Evolutionary conservation across 2,329 filamentous ascomycete species (phyloP).

Genomic region (Bipolaris bicolor): DNA sequence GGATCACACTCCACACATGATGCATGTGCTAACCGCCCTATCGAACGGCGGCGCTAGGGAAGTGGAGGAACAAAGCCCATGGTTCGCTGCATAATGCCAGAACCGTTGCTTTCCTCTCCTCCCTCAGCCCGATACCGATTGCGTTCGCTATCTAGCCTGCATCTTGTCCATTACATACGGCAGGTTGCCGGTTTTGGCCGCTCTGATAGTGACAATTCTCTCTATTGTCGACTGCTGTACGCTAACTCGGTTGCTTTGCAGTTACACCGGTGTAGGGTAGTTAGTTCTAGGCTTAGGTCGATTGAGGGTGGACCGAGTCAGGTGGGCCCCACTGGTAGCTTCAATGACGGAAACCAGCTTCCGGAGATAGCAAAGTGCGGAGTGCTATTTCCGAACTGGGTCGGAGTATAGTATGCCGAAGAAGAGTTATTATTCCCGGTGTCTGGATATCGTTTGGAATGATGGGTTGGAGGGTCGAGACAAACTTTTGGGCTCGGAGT

Average conservation of each 20-base stretch:
- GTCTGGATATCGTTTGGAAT: not conserved
- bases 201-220: not conserved
- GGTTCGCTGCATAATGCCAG: too few species aligned
- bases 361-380: slow-evolving; percentile 6
- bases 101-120: too few species aligned
- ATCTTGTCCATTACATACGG: not conserved
- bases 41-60: too few species aligned
- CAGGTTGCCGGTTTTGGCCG: slow-evolving; percentile 5
- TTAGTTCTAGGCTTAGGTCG: slow-evolving; percentile 1
- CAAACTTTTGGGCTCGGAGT: not conserved
- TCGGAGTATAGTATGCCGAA: slow-evolving; percentile 2
- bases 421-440: not conserved
- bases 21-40: too few species aligned
- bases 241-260: too few species aligned
- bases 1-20: too few species aligned
- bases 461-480: not conserved
- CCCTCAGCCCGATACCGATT: too few species aligned
- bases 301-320: not conserved
- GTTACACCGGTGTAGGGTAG: too few species aligned
- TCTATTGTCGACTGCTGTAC: not conserved
- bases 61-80: too few species aligned
- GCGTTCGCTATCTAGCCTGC: too few species aligned
- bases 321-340: too few species aligned
- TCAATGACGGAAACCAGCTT: not conserved
- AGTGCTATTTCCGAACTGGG: not conserved